Evolutionary conservation across 140 eudicot genomes (phyloP), one percentile per base, ranked within the genome.

Genomic region (Flaveria floridana): DNA sequence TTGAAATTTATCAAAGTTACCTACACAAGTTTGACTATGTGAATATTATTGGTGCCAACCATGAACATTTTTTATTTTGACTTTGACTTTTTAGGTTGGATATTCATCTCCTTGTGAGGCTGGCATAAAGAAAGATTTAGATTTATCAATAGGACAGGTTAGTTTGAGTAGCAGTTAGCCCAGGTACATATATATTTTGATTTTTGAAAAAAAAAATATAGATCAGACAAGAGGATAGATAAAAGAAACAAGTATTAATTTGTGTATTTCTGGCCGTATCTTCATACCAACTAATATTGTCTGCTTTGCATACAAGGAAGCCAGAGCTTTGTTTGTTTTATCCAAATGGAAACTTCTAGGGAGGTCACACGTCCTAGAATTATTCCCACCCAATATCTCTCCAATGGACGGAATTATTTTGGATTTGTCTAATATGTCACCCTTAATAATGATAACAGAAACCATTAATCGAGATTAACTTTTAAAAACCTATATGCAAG

Each of bases 21-120:
- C 25, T 25, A 57, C 41, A 14, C 67, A 50, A 50, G 50, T 48
- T 47, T 63, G 16, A 75, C 73, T 23, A 7, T 55, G 56, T 76
- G 26, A 76, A 39, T 53, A 39, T 15, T 61, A 25, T 62, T 44
- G 9, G 12, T 13, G 62, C n/a, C 41, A 21, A 39, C 28, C 14
- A 73, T 61, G 18, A 41, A 8, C 39, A 51, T 15, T 37, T 28
- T 44, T 44, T 44, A 9, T 8, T 44, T 47, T 41, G 41, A 13
- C 19, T 66, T 55, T 44, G 55, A 68, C 57, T 66, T 16, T n/a
- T 67, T 68, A 80, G 84, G 50, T 80, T 73, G 84, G 84, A 16
- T 80, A 80, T 75, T 80, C 84, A 41, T 80, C 84, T 48, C 84
- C 84, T 74, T 57, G 41, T 18, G 80, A 80, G 65, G 72, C 39